Evolutionary conservation across 495 filamentous ascomycete genomes (phyloP), one percentile per base, ranked within the genome.

Genomic region (Penicillium malachiteum): DNA sequence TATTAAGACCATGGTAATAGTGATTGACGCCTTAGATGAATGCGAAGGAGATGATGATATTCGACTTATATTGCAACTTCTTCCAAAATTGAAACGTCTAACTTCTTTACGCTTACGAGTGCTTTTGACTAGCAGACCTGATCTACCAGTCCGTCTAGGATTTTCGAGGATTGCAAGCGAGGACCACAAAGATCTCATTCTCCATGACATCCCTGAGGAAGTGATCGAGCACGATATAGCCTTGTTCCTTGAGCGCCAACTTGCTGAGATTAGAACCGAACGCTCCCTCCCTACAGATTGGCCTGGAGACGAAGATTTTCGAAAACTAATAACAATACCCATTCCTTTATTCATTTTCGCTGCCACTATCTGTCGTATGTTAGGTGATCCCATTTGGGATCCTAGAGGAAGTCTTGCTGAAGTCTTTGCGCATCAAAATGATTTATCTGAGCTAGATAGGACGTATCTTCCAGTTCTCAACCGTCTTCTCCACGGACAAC

Each of bases 21-120:
- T 82, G 7, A 61, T 84, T 42, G 79, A 84, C 55, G 81, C 80
- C 41, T 62, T 84, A 26, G 81, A 81, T 48, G 77, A 82, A 53
- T 84, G 78, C 52, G 74, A 74, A 0, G 17, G 49, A 1, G 73
- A 78, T 9, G 47, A 71, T 7, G 70, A 79, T 43, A 62, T 76
- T 1, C 55, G 46, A 53, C 35, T 46, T 12, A 65, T 82, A 18
- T 62, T 84, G 21, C 45, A 62, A 35, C 56, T 80, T 0, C 54
- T 80, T 0, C 46, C 60, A 1, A 42, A 50, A 42, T 10, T 66
- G 5, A 46, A 59, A 40, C 43, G 62, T 5, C 5, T 47, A 26
- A 46, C 14, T 9, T 48, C 48, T 1, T 13, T 68, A 1, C 17
- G 56, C 17, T 34, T 73, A 0, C 57, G 60, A 2, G 30, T 75